These are phyloP conservation scores for Colletotrichum liaoningense DNA, from an alignment of 2,329 filamentous ascomycete species.

Conservation along the genomic window DNA sequence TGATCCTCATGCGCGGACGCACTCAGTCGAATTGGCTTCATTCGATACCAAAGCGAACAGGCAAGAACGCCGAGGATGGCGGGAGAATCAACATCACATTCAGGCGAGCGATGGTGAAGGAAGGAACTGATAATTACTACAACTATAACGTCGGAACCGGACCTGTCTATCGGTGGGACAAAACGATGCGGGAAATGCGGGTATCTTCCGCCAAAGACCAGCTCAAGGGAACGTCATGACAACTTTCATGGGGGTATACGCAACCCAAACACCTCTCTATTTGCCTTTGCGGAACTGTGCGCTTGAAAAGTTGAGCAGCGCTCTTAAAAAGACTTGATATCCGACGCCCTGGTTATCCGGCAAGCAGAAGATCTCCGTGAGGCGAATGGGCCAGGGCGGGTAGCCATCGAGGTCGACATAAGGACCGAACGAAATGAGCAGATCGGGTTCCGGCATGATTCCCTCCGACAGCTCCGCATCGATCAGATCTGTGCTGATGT, in stretches of 20 bases:
- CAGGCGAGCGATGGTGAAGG: constrained; percentile 75
- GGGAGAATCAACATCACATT: constrained; percentile 84
- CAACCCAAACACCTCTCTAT: constrained; percentile 46
- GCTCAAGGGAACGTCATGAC: constrained; percentile 14
- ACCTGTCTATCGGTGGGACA: constrained; percentile 76
- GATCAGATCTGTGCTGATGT: constrained; percentile 88
- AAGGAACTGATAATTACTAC: constrained; percentile 85
- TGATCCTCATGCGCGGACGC: constrained; percentile 80
- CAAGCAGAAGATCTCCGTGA: constrained; percentile 92
- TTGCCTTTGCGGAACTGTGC: constrained; percentile 90
- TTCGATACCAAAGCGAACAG: constrained; percentile 79
- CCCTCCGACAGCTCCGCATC: constrained; percentile 86
- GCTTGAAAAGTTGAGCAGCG: constrained; percentile 83
- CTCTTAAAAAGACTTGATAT: constrained; percentile 92
- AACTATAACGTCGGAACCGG: constrained; percentile 83
- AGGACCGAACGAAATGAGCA: constrained; percentile 88
- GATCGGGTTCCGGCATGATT: constrained; percentile 89
- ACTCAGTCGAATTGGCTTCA: constrained; percentile 85
- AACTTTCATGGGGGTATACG: constrained; percentile 31
- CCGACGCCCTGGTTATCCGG: constrained; percentile 85
- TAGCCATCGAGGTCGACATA: constrained; percentile 89
- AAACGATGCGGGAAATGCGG: constrained; percentile 60
- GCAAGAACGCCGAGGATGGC: constrained; percentile 70
- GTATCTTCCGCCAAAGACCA: constrained; percentile 43
- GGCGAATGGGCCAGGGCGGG: constrained; percentile 93